These are phyloP conservation scores for Luffa acutangula DNA, from an alignment of 306 rosid genomes.

Conservation along the genomic window DNA sequence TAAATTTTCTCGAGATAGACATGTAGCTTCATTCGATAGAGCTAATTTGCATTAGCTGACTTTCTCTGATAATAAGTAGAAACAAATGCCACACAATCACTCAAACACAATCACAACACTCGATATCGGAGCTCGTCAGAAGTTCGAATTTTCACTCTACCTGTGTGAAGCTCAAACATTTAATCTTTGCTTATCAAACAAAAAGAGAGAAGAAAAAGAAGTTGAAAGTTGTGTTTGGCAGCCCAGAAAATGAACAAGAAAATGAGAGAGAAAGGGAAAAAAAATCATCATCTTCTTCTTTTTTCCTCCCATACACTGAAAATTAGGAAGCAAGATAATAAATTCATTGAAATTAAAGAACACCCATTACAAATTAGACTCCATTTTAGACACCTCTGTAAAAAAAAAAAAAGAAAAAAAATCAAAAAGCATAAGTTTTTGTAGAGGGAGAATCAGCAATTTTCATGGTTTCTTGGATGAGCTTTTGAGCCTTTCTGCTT, in stretches of 20 bases:
- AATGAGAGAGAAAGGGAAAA: not conserved
- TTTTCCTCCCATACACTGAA: not conserved
- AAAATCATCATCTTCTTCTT: not conserved
- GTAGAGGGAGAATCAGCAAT: conserved; percentile 71
- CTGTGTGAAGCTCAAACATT: not conserved
- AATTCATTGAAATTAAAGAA: not conserved
- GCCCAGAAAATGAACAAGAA: not conserved
- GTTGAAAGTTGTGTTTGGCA: not conserved
- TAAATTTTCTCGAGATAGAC: no score
- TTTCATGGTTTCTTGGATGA: conserved; percentile 62
- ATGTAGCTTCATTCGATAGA: no score
- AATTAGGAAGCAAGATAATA: not conserved
- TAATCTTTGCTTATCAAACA: no score
- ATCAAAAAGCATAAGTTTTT: conserved; percentile 39
- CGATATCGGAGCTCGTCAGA: not conserved
- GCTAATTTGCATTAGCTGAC: no score
- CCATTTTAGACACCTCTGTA: not conserved
- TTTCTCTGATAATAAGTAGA: not conserved
- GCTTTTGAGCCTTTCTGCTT: conserved; percentile 77
- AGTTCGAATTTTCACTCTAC: not conserved
- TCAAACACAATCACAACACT: not conserved
- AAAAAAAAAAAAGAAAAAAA: not conserved
- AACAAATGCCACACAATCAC: not conserved
- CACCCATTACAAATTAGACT: not conserved
- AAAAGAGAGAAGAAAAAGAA: not conserved